Evolutionary conservation across 208 protist species (phyloP), one percentile per base, ranked within the genome.

Genomic region (Crithidia fasciculata): DNA sequence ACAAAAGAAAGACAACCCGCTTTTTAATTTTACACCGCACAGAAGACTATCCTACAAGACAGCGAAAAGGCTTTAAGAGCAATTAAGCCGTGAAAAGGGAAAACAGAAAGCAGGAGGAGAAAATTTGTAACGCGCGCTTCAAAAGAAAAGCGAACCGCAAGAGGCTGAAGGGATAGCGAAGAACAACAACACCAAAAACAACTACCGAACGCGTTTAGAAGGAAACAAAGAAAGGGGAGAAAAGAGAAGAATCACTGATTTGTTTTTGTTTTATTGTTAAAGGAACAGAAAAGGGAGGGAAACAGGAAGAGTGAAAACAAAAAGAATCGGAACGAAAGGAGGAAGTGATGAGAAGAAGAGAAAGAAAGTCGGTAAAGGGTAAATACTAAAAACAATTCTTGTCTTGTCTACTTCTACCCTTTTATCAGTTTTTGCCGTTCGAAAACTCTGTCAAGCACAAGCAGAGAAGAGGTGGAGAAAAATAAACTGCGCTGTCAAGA

Each of bases 221-320:
- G 28, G 28, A 28, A 28, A 28, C 28, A 28, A 28, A 28, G 28
- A 28, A 28, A 28, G 28, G 28, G 28, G 28, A 28, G 66, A 18
- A 55, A 18, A 55, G 50, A 55, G 8, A 8, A 3, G n/a, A 15
- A 55, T 18, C 7, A 5, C 8, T 5, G 15, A 55, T 7, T 13
- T 15, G 45, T 49, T 49, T 49, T 13, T 13, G 8, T 55, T 55
- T 8, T 8, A 18, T 12, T 55, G 16, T 7, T 7, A 55, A 55
- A 12, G 16, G 50, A 63, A 4, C 2, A 8, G 41, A 19, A 63
- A 63, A 70, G 40, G 0, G 70, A 41, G 55, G 43, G 6, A 56
- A 58, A 15, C 44, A 70, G 16, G 69, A 54, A 73, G 16, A 81
- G 50, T 5, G 50, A 49, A 52, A 59, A 28, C n/a, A 69, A 15